phyloP scores from a whole-genome alignment of 306 rosid species.

The Citrullus mucosospermus region DNA sequence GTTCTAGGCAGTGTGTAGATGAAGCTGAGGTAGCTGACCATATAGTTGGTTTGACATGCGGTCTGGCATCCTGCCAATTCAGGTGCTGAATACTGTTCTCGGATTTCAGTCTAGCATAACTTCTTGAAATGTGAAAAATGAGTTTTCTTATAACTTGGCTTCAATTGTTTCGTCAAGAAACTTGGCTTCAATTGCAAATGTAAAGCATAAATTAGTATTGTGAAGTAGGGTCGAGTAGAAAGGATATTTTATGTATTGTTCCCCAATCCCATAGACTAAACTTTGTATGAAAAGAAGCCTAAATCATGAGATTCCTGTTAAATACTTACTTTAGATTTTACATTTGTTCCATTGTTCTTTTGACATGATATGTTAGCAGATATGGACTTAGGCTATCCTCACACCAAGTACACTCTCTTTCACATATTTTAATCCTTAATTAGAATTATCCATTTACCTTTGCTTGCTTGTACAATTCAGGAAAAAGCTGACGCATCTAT shows the following conservation, averaged over 20 bases:
- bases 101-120: not conserved
- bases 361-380: not conserved
- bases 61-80: slow-evolving; percentile 86
- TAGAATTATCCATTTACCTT: not conserved
- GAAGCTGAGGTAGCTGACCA: slow-evolving; percentile 96
- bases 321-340: not conserved
- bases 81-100: slow-evolving; percentile 36
- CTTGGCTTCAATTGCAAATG: not conserved
- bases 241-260: not conserved
- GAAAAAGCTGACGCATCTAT: slow-evolving; percentile 66
- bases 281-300: not conserved
- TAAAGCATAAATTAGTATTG: not conserved
- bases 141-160: not conserved
- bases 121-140: not conserved
- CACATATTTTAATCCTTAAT: not conserved
- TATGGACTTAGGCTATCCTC: not conserved
- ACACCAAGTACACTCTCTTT: not conserved
- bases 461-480: slow-evolving; percentile 31
- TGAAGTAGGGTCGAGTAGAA: not conserved
- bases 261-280: not conserved
- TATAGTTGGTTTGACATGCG: slow-evolving; percentile 78
- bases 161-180: not conserved
- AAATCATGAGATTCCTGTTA: not conserved
- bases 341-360: not conserved
- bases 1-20: slow-evolving; percentile 82